Conservation (phyloP, 768 basidiomycete species). For the Favolaschia claudopus region DNA sequence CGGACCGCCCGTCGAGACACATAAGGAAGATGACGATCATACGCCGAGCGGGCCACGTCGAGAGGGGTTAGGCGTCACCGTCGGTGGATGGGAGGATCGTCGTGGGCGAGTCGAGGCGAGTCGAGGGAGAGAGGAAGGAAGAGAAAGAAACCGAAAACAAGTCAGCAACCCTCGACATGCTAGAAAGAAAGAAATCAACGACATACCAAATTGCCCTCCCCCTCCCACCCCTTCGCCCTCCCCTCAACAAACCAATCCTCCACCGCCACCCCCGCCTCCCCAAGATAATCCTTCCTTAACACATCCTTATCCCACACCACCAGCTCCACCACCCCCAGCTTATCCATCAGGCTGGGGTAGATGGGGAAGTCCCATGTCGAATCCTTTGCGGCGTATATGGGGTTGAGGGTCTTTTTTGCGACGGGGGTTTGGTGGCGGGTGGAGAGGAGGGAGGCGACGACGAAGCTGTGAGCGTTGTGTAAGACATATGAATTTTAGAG, state of each 20-base stretch:
- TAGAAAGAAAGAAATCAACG: slow-evolving; percentile 57
- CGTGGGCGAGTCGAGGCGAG: too few relatives aligned
- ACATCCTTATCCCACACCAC: slow-evolving; percentile 96
- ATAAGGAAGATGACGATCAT: too few relatives aligned
- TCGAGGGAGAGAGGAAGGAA: too few relatives aligned
- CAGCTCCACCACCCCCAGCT: slow-evolving; percentile 78
- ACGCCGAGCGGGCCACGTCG: too few relatives aligned
- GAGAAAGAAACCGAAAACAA: too few relatives aligned
- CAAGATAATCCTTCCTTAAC: slow-evolving; percentile 91
- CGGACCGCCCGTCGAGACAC: too few relatives aligned
- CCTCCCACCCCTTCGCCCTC: slow-evolving; percentile 59
- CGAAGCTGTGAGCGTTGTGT: slow-evolving; percentile 73
- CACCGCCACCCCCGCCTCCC: slow-evolving; percentile 82
- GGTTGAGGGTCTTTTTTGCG: slow-evolving; percentile 74
- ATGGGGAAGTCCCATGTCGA: slow-evolving; percentile 93
- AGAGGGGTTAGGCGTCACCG: too few relatives aligned
- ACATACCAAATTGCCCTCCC: slow-evolving; percentile 74
- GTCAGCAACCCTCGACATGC: too few relatives aligned
- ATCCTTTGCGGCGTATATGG: slow-evolving; percentile 67
- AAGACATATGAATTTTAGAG: too few relatives aligned
- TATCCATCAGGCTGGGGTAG: slow-evolving; percentile 76
- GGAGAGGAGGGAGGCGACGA: slow-evolving; percentile 68
- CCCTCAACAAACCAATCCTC: slow-evolving; percentile 76
- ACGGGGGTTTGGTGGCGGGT: slow-evolving; percentile 77
- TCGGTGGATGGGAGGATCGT: too few relatives aligned